Evolutionary conservation across 305 asterid species (phyloP).

Genomic region (Andrographis paniculata): DNA sequence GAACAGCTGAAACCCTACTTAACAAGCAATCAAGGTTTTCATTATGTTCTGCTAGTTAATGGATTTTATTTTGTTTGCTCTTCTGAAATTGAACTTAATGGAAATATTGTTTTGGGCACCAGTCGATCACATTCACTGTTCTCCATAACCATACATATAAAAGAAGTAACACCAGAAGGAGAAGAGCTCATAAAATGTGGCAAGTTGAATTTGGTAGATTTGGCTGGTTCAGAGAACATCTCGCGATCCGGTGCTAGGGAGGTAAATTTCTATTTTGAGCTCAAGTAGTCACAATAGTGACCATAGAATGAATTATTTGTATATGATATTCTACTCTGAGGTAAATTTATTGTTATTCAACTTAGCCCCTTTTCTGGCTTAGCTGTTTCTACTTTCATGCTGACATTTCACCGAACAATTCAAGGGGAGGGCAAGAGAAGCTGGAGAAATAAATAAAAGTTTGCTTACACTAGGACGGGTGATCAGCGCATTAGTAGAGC

Average conservation of each 20-base stretch:
- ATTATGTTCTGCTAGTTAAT: constrained; percentile 7
- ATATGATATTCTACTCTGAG: neutral
- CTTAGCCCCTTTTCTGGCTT: neutral
- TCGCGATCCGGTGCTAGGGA: constrained; percentile 98
- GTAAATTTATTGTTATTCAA: neutral
- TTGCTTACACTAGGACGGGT: constrained; percentile 78
- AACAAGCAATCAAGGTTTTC: constrained; percentile 89
- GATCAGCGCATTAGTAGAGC: constrained; percentile 78
- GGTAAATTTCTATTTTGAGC: constrained; percentile 34
- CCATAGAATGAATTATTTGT: neutral
- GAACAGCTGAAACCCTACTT: constrained; percentile 86
- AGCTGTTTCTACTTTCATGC: neutral
- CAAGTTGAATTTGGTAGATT: constrained; percentile 87
- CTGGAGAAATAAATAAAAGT: constrained; percentile 87
- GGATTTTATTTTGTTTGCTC: constrained; percentile 1
- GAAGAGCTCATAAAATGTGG: constrained; percentile 98
- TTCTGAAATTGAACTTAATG: constrained; percentile 5
- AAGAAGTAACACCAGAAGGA: constrained; percentile 96
- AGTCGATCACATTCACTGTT: constrained; percentile 98
- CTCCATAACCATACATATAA: constrained; percentile 91
- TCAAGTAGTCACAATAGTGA: constrained; percentile 2
- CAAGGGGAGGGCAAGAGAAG: constrained; percentile 89
- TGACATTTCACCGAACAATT: neutral
- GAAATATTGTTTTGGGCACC: constrained; percentile 19
- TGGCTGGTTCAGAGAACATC: constrained; percentile 96